These are phyloP conservation scores for Didymella segeticola DNA, from an alignment of 2,329 filamentous ascomycete species.

Conservation along the genomic window DNA sequence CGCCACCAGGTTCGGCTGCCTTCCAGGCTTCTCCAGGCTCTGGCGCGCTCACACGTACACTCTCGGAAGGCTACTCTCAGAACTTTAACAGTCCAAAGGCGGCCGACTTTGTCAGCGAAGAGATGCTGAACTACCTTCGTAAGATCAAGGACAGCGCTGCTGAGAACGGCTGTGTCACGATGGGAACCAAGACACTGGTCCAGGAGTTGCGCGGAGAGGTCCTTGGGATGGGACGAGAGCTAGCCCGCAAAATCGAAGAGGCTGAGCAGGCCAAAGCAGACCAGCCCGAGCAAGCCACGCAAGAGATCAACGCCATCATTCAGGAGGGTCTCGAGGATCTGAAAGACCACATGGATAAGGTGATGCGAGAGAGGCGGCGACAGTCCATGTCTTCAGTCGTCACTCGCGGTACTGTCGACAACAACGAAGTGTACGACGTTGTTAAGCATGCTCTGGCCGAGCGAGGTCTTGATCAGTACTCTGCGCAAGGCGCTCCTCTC, in stretches of 20 bases:
- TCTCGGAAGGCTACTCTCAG: conserved; percentile 33
- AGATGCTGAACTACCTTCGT: conserved; percentile 81
- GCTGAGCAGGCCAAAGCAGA: conserved; percentile 59
- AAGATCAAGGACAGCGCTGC: conserved; percentile 91
- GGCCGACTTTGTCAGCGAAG: conserved; percentile 70
- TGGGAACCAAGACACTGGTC: conserved; percentile 89
- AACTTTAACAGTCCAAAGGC: conserved; percentile 56
- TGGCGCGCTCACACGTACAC: conserved; percentile 43
- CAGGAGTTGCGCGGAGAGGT: conserved; percentile 91
- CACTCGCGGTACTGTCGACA: conserved; percentile 72
- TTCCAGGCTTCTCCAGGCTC: conserved; percentile 41
- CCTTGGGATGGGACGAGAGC: conserved; percentile 89
- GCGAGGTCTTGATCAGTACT: conserved; percentile 56
- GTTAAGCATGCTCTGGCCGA: conserved; percentile 76
- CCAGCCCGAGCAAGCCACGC: conserved; percentile 55
- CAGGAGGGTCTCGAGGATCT: conserved; percentile 82
- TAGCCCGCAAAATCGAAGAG: conserved; percentile 85
- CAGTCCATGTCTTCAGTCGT: conserved; percentile 68
- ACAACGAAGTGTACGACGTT: conserved; percentile 84
- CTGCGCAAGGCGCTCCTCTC: conserved; percentile 42
- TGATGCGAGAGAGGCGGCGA: conserved; percentile 77
- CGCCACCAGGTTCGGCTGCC: conserved; percentile 31
- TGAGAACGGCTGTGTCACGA: conserved; percentile 86
- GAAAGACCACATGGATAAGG: conserved; percentile 80
- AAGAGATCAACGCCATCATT: conserved; percentile 78